Base-by-base conservation (phyloP, 1,284 basidiomycete species). In the Heliocybe sulcata region DNA sequence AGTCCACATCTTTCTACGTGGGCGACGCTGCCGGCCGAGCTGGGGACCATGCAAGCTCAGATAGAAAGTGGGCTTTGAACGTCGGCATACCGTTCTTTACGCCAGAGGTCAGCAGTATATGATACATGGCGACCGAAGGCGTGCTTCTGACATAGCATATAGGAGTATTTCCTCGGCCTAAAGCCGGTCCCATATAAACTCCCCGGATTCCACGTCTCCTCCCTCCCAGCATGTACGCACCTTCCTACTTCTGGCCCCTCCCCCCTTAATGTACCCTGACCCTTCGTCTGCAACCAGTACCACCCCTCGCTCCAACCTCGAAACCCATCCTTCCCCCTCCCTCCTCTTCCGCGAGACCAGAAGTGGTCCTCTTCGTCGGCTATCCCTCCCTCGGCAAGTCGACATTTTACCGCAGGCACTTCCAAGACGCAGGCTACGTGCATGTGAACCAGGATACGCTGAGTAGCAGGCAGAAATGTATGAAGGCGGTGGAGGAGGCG, bases 361-460 rank as follows among this genome's bases (percentile, higher is more conserved):
- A 90, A 65, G 73, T 97, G 1, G 83, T 98, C 1, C 59, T 98
- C 6, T 94, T 98, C 60, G 88, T 94, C 4, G 96, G 95, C 12
- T 85, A 83, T 54, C 95, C 96, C 0, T 87, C 86, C 51, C 72
- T 92, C 1, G 95, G 95, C 45, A 98, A 98, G 70, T 87, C 92
- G 0, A 80, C 84, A 0, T 90, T 95, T 67, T 98, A 80, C 69
- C 72, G 73, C 11, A 76, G 69, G 35, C 72, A 92, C 64, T 95
- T 98, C 65, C 68, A 73, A n/a, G 74, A 81, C 0, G 72, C 69
- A 3, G 82, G 77, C 12, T 96, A 98, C 66, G 72, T 77, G 2
- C 91, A 94, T 61, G 76, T 97, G 57, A 95, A 95, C 66, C 93
- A 96, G 70, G 93, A 96, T 67, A 85, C 74, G 1, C 72, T 98